phyloP scores from a whole-genome alignment of 805 yeast genomes.

The Candida schatavii region DNA sequence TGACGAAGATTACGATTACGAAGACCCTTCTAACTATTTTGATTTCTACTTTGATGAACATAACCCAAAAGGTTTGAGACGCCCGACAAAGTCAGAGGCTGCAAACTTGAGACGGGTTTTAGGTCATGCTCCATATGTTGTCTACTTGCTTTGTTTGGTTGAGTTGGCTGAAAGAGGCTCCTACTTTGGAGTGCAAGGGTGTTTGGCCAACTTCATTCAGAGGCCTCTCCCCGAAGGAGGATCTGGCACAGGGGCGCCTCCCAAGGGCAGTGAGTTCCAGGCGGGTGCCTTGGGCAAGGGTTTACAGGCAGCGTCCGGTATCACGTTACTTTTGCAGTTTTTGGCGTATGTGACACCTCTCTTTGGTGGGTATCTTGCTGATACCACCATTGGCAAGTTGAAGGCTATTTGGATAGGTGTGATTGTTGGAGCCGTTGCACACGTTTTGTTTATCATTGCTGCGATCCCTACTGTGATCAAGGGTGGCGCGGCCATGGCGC shows the following conservation, averaged over 20 bases:
- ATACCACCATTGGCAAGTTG: slow-evolving; percentile 45
- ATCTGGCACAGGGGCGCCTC: slow-evolving; percentile 45
- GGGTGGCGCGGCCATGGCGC: slow-evolving; percentile 37
- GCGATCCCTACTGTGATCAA: slow-evolving; percentile 40
- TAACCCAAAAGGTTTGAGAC: slow-evolving; percentile 36
- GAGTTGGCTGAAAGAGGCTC: slow-evolving; percentile 59
- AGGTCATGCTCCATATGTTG: slow-evolving; percentile 47
- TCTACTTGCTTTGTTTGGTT: slow-evolving; percentile 49
- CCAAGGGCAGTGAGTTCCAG: slow-evolving; percentile 27
- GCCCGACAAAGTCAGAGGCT: slow-evolving; percentile 27
- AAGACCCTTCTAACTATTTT: slow-evolving; percentile 20
- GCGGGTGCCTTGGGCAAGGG: slow-evolving; percentile 56
- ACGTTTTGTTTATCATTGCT: slow-evolving; percentile 47
- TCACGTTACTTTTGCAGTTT: slow-evolving; percentile 45
- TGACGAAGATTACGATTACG: slow-evolving; percentile 15
- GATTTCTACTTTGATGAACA: slow-evolving; percentile 26
- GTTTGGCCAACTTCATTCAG: slow-evolving; percentile 48
- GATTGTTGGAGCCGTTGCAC: slow-evolving; percentile 44
- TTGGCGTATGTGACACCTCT: slow-evolving; percentile 50
- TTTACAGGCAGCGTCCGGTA: slow-evolving; percentile 42
- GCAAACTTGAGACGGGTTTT: slow-evolving; percentile 29
- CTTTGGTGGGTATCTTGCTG: slow-evolving; percentile 52
- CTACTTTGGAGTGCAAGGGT: slow-evolving; percentile 45
- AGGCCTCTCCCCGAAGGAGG: slow-evolving; percentile 51
- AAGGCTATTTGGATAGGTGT: slow-evolving; percentile 51